phyloP scores from a whole-genome alignment of 1,284 basidiomycete genomes.

The Ustilago shanxiensis region DNA sequence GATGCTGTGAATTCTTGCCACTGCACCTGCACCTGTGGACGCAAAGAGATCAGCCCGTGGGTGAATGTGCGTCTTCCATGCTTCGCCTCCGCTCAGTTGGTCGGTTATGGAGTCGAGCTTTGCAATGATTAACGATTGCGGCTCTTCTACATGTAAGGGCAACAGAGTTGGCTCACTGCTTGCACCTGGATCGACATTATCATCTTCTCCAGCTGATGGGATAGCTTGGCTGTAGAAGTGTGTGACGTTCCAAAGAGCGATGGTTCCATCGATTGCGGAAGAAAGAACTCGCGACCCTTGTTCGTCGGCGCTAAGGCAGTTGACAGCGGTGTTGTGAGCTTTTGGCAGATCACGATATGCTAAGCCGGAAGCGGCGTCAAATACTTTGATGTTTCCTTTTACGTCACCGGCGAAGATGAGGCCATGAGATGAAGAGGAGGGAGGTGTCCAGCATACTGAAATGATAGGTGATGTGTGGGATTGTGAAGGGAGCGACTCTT shows the following conservation, averaged over 20 bases:
- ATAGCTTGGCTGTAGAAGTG: not conserved
- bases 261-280: constrained; percentile 34
- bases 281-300: constrained; percentile 19
- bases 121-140: not conserved
- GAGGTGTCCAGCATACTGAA: constrained; percentile 38
- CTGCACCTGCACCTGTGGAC: constrained; percentile 28
- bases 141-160: constrained; percentile 23
- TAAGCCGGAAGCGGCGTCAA: constrained; percentile 22
- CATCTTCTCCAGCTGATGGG: not conserved
- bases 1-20: constrained; percentile 24
- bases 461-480: constrained; percentile 36
- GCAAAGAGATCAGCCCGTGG: constrained; percentile 30
- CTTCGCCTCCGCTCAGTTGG: constrained; percentile 20
- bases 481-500: constrained; percentile 30
- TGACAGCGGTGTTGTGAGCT: constrained; percentile 33
- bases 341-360: constrained; percentile 10
- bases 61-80: constrained; percentile 42
- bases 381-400: constrained; percentile 27
- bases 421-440: constrained; percentile 18
- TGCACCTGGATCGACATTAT: not conserved
- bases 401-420: constrained; percentile 38
- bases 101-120: constrained; percentile 28
- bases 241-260: constrained; percentile 38
- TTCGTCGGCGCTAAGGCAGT: constrained; percentile 28
- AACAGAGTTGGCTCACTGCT: constrained; percentile 13